Conservation (phyloP, 306 rosid species). For the Cajanus cajan region DNA sequence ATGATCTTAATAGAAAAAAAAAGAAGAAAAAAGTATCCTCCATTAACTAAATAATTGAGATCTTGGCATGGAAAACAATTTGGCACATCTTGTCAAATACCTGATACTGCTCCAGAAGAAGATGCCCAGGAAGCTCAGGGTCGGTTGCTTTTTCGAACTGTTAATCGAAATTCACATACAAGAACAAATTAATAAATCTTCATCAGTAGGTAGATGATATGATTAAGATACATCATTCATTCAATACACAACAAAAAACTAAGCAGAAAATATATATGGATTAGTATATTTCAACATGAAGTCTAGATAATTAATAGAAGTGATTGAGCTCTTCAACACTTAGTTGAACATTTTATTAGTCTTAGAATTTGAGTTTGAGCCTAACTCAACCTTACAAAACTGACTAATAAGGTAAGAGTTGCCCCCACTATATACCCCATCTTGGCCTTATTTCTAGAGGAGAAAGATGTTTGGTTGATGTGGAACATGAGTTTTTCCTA, state of each 20-base stretch:
- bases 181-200: constrained; percentile 29
- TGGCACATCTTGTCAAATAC: constrained; percentile 35
- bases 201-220: constrained; percentile 11
- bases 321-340: constrained; percentile 5
- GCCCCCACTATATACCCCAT: too few species aligned
- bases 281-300: constrained; percentile 18
- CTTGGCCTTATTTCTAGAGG: too few species aligned
- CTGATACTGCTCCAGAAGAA: constrained; percentile 95
- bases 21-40: neutral
- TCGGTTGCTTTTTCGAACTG: constrained; percentile 80
- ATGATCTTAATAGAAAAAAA: neutral
- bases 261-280: constrained; percentile 12
- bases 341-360: neutral
- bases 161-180: constrained; percentile 40
- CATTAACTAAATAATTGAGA: constrained; percentile 3
- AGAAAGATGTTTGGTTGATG: too few species aligned
- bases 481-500: too few species aligned
- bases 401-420: too few species aligned
- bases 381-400: too few species aligned
- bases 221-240: neutral
- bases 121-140: constrained; percentile 98
- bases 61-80: constrained; percentile 3
- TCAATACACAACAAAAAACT: neutral
- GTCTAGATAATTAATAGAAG: neutral
- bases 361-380: too few species aligned